phyloP scores from a whole-genome alignment of 1,284 basidiomycete species.

The Uromyces viciae-fabae region DNA sequence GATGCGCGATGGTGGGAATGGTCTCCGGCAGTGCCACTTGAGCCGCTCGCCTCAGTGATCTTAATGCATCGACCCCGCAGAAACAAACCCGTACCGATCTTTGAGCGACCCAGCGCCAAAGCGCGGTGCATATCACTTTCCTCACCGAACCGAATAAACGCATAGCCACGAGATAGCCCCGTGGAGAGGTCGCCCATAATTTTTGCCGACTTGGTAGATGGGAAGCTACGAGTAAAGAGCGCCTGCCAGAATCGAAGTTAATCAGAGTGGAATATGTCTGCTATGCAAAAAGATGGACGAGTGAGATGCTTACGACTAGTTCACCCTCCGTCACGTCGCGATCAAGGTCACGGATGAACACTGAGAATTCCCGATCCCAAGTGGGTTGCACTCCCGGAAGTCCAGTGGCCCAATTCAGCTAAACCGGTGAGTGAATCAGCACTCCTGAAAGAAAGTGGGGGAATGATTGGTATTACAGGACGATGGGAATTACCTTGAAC shows the following conservation, averaged over 20 bases:
- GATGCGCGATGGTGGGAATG: constrained; percentile 29
- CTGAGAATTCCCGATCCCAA: constrained; percentile 69
- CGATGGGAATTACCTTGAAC: constrained; percentile 59
- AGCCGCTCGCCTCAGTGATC: constrained; percentile 58
- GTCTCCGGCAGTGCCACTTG: constrained; percentile 41
- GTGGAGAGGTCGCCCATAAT: constrained; percentile 85
- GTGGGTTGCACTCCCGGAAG: constrained; percentile 54
- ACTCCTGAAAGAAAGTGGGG: too few relatives aligned
- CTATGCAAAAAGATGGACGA: not conserved
- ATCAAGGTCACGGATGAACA: constrained; percentile 83
- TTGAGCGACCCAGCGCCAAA: constrained; percentile 59
- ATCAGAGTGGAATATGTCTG: constrained; percentile 62
- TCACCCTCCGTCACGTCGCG: constrained; percentile 85
- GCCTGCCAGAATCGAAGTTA: constrained; percentile 64
- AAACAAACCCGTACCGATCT: constrained; percentile 49
- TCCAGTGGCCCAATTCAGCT: constrained; percentile 74
- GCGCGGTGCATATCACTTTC: constrained; percentile 81
- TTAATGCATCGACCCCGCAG: constrained; percentile 52
- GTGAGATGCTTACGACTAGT: constrained; percentile 60
- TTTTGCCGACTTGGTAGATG: constrained; percentile 85
- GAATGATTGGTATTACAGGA: too few relatives aligned
- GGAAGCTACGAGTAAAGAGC: constrained; percentile 71
- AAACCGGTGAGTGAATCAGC: too few relatives aligned
- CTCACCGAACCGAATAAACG: constrained; percentile 81
- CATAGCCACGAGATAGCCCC: constrained; percentile 81